Evolutionary conservation across 176 grass and related monocot genomes (phyloP), one percentile per base, ranked within the genome.

Genomic region (Aegilops umbellulata): DNA sequence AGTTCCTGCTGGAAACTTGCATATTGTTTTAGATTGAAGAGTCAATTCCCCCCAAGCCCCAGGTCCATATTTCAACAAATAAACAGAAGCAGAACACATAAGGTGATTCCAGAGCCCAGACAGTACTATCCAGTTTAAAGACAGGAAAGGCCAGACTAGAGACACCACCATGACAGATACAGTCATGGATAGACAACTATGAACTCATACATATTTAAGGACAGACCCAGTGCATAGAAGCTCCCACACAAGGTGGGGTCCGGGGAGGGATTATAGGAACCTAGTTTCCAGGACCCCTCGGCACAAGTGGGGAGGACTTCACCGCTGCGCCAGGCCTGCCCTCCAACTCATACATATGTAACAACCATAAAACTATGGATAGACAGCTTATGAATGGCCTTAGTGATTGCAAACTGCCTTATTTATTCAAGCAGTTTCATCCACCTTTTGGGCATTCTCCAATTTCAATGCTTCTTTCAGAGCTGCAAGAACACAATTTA

Each of bases 1-100:
- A 84, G 7, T 74, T 80, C 42, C 44, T 80, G 20, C 42, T 53
- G 62, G 61, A 78, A 87, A 31, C 62, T 69, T 60, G 25, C 80
- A 88, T 66, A 32, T 78, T 71, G 14, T 72, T 72, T 78, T 38
- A 32, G 15, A 60, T 17, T 22, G 0, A 83, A 71, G 73, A 25
- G 30, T 39, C 10, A 19, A 51, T 13, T 14, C 17, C 5, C 49
- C 77, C 32, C 30, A 60, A 29, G 22, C n/a, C 32, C 41, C 22
- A 35, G 20, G 22, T 76, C 27, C 11, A 47, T 51, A 83, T 83
- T 60, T 62, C 20, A 38, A 71, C 44, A 78, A 83, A 35, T 10
- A 78, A 44, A 79, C 30, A 61, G 63, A 80, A 80, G 30, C 78
- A 70, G 14, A 60, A 15, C 20, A 14, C 47, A 60, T 57, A 60